These are phyloP conservation scores for Pseudisothecium myosuroides DNA, from an alignment of 225 moss, liverwort and hornwort genomes.

Conservation along the genomic window DNA sequence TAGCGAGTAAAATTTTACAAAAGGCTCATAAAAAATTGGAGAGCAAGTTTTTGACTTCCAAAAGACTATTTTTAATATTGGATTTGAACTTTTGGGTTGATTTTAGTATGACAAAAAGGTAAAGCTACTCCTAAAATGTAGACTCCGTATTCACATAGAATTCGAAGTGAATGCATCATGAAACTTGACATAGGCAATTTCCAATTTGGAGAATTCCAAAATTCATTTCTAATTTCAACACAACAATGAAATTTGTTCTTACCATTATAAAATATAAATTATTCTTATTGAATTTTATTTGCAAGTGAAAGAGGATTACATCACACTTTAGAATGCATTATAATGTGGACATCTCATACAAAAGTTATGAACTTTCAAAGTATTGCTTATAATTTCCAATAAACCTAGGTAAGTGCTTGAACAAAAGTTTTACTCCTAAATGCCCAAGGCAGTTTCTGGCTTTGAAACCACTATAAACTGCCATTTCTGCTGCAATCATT, in stretches of 20 bases:
- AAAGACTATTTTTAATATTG: neutral
- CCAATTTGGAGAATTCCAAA: neutral
- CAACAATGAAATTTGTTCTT: neutral
- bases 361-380: too few species aligned
- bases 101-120: neutral
- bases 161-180: neutral
- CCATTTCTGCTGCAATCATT: too few species aligned
- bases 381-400: too few species aligned
- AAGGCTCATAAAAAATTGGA: fast-evolving
- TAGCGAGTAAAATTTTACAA: fast-evolving
- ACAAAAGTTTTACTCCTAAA: too few species aligned
- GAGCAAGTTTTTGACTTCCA: neutral
- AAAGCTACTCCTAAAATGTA: too few species aligned
- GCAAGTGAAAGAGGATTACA: neutral
- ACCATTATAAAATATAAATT: neutral
- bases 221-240: neutral
- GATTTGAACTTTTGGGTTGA: neutral
- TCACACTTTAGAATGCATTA: too few species aligned
- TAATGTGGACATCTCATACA: too few species aligned
- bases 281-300: neutral
- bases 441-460: too few species aligned
- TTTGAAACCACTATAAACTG: too few species aligned
- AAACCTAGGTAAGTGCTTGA: too few species aligned
- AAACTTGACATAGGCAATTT: neutral
- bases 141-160: too few species aligned